A percentile compares a stretch with the other conserved stretches of the same genome.
phyloP scores from a whole-genome alignment of 2,329 filamentous ascomycete genomes.

The Sclerotinia subarctica region DNA sequence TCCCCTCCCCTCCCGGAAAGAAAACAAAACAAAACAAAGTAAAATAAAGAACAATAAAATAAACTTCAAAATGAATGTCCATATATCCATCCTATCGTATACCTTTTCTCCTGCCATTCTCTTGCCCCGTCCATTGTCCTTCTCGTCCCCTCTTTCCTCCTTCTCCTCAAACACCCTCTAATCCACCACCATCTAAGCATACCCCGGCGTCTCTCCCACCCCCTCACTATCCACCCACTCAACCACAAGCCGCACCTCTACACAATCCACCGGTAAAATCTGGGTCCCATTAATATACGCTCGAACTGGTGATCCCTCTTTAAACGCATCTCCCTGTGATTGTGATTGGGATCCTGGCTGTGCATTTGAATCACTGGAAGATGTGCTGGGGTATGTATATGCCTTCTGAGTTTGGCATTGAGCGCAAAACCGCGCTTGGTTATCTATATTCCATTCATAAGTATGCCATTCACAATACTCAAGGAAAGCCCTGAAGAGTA shows the following conservation, averaged over 20 bases:
- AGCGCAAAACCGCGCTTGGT: conserved; percentile 11
- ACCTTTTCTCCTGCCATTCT: neutral
- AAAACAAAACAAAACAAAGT: neutral
- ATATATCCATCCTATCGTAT: neutral
- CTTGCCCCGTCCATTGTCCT: neutral
- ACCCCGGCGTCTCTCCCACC: neutral
- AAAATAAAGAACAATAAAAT: neutral
- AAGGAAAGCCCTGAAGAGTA: too few relatives aligned
- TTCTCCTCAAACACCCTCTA: too few relatives aligned
- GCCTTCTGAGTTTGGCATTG: neutral
- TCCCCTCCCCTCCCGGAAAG: too few relatives aligned
- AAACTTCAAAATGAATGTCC: neutral
- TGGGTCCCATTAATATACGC: conserved; percentile 6
- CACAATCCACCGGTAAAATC: neutral
- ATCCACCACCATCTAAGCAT: neutral
- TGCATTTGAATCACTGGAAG: neutral
- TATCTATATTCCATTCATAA: neutral
- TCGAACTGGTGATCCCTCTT: neutral
- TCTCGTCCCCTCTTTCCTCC: too few relatives aligned
- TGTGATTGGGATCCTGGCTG: too few relatives aligned
- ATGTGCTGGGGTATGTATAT: neutral
- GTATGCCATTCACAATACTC: neutral
- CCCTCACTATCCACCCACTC: conserved; percentile 34
- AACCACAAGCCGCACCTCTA: conserved; percentile 12
- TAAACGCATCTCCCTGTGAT: neutral